Evolutionary conservation across 352 stramenopile species (phyloP).

Genomic region (Bremia lactucae): DNA sequence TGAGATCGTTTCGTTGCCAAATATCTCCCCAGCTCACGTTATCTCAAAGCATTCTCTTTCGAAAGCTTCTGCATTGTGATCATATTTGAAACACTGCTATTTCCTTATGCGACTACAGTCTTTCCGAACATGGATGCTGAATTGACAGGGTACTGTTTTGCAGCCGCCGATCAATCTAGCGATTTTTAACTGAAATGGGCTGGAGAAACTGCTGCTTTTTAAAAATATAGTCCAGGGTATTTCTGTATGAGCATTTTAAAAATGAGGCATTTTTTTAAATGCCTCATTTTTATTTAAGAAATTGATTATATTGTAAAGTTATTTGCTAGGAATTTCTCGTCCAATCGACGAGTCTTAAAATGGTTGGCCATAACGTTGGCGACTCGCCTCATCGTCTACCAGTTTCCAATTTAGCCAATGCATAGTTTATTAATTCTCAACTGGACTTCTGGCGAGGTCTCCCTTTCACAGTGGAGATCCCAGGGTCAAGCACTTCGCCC

Average conservation of each 20-base stretch:
- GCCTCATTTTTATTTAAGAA: too few species aligned
- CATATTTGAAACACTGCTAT: too few species aligned
- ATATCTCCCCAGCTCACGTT: constrained; percentile 57
- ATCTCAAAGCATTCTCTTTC: too few species aligned
- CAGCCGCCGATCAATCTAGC: constrained; percentile 12
- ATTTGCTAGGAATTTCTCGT: too few species aligned
- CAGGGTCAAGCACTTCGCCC: constrained; percentile 76
- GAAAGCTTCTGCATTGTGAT: neutral
- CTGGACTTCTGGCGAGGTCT: constrained; percentile 73
- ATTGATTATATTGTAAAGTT: too few species aligned
- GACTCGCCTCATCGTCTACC: too few species aligned
- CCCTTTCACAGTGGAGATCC: constrained; percentile 82
- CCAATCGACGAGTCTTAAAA: too few species aligned
- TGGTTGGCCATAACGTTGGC: too few species aligned
- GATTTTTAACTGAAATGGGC: neutral
- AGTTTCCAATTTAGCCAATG: too few species aligned
- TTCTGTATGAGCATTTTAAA: constrained; percentile 3
- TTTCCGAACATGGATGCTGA: constrained; percentile 23
- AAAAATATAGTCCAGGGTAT: constrained; percentile 7
- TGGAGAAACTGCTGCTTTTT: constrained; percentile 7
- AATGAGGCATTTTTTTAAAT: too few species aligned
- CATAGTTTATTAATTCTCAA: too few species aligned
- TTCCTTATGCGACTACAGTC: too few species aligned
- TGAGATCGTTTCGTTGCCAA: constrained; percentile 24
- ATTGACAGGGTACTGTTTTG: neutral